Evolutionary conservation across 2,329 filamentous ascomycete species (phyloP).

Genomic region (Clathrospora elynae): DNA sequence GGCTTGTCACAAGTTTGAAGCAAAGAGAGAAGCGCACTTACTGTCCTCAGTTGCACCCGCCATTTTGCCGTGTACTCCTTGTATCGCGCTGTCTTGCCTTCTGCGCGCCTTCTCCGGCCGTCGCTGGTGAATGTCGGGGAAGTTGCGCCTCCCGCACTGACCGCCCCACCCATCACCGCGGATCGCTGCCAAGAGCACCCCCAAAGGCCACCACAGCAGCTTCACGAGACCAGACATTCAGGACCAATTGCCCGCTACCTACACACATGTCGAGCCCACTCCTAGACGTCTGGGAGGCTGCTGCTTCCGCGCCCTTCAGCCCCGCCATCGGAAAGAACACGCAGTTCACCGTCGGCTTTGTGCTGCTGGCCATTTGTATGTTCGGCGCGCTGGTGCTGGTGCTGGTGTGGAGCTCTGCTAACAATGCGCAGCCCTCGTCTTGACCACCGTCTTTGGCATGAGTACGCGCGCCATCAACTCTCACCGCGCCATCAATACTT

Average conservation of each 20-base stretch:
- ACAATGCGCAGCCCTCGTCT: slow-evolving; percentile 60
- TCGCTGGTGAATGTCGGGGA: slow-evolving; percentile 22
- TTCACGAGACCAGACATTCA: slow-evolving; percentile 15
- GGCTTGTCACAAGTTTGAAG: not conserved
- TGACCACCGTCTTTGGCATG: slow-evolving; percentile 81
- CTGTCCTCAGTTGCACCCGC: slow-evolving; percentile 45
- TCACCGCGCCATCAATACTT: slow-evolving; percentile 8
- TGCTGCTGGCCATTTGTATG: slow-evolving; percentile 70
- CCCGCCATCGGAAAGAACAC: slow-evolving; percentile 78
- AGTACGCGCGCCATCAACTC: slow-evolving; percentile 62
- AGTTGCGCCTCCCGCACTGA: slow-evolving; percentile 25
- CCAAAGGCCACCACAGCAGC: slow-evolving; percentile 37
- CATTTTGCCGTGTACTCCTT: slow-evolving; percentile 32
- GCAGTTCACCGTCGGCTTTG: slow-evolving; percentile 82
- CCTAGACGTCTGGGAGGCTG: slow-evolving; percentile 88
- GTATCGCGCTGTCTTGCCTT: slow-evolving; percentile 17
- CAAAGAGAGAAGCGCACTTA: slow-evolving; percentile 28
- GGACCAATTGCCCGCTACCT: slow-evolving; percentile 20
- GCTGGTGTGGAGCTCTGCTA: slow-evolving; percentile 30
- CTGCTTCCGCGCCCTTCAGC: slow-evolving; percentile 81
- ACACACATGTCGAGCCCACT: slow-evolving; percentile 59
- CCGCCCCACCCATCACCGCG: slow-evolving; percentile 20
- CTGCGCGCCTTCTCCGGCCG: slow-evolving; percentile 5
- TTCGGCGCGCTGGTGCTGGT: slow-evolving; percentile 16
- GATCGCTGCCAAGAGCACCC: slow-evolving; percentile 14